These are phyloP conservation scores for Papiliotrema laurentii DNA, from an alignment of 1,284 basidiomycete genomes.

Conservation along the genomic window DNA sequence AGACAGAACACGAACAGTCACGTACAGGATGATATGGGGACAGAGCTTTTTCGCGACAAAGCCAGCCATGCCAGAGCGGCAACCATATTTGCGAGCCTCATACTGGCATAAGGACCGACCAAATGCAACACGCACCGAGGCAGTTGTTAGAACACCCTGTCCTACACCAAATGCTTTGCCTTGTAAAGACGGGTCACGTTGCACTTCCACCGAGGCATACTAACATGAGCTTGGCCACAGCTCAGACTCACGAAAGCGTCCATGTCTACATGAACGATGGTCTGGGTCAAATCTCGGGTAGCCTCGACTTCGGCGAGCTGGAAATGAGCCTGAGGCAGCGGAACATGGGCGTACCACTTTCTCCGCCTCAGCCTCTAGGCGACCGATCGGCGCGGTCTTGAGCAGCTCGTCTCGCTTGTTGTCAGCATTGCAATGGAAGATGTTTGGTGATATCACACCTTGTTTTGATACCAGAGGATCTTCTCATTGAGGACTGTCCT, in stretches of 20 bases:
- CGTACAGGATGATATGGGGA: constrained; percentile 72
- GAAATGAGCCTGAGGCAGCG: neutral
- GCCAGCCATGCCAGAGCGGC: constrained; percentile 84
- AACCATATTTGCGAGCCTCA: constrained; percentile 82
- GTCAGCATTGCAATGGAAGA: constrained; percentile 3
- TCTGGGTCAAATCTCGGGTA: constrained; percentile 71
- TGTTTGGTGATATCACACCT: constrained; percentile 18
- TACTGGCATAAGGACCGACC: constrained; percentile 55
- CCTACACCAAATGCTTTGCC: constrained; percentile 85
- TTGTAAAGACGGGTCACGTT: constrained; percentile 69
- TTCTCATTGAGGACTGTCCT: constrained; percentile 35
- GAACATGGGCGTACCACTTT: constrained; percentile 34
- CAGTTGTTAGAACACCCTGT: constrained; percentile 71
- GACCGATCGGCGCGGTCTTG: constrained; percentile 21
- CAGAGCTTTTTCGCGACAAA: constrained; percentile 92
- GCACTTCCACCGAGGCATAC: constrained; percentile 55
- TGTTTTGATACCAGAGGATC: constrained; percentile 41
- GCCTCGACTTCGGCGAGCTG: constrained; percentile 73
- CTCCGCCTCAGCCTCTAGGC: constrained; percentile 41
- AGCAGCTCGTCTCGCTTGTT: constrained; percentile 41
- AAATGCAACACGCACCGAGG: constrained; percentile 46
- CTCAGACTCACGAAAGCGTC: constrained; percentile 39
- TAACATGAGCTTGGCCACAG: constrained; percentile 7
- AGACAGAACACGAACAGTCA: neutral
- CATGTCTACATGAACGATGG: constrained; percentile 55